Evolutionary conservation across 2,329 filamentous ascomycete species (phyloP).

Genomic region (Ophiosphaerella narmari): DNA sequence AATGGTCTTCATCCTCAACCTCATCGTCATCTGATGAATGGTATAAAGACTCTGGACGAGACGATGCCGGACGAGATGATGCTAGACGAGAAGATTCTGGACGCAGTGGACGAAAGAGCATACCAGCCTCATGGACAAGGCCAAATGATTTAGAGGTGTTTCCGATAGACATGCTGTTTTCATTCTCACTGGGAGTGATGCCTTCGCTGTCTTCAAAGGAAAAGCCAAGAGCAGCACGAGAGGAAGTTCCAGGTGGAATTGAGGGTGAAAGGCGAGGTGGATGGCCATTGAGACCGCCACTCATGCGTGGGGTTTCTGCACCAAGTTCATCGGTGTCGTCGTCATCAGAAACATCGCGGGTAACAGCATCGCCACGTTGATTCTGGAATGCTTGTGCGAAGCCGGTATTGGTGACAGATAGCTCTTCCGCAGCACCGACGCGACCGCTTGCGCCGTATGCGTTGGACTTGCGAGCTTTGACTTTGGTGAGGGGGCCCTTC

Average conservation of each 20-base stretch:
- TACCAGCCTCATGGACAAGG: slow-evolving; percentile 38
- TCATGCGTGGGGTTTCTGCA: slow-evolving; percentile 14
- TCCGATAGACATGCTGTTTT: slow-evolving; percentile 23
- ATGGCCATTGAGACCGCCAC: slow-evolving; percentile 14
- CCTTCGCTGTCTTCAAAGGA: slow-evolving; percentile 26
- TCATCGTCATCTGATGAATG: background rate
- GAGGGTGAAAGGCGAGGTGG: slow-evolving; percentile 11
- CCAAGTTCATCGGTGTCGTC: slow-evolving; percentile 23
- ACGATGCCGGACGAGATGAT: background rate
- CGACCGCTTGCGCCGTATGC: slow-evolving; percentile 45
- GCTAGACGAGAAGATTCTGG: background rate
- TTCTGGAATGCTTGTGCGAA: slow-evolving; percentile 40
- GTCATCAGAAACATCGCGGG: slow-evolving; percentile 26
- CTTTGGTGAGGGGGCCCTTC: slow-evolving; percentile 35
- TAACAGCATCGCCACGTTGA: slow-evolving; percentile 33
- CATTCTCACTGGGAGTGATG: slow-evolving; percentile 23
- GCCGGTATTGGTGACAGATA: slow-evolving; percentile 31
- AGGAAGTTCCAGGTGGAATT: slow-evolving; percentile 3
- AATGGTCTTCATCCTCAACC: too few species aligned
- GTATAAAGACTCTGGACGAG: background rate
- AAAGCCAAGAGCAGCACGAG: slow-evolving; percentile 13
- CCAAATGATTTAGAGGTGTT: slow-evolving; percentile 44
- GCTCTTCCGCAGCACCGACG: slow-evolving; percentile 34
- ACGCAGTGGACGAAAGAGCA: slow-evolving; percentile 16
- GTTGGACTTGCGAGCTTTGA: slow-evolving; percentile 38